Conservation (phyloP, 805 yeast genomes). For the Sugiyamaella floridensis region DNA sequence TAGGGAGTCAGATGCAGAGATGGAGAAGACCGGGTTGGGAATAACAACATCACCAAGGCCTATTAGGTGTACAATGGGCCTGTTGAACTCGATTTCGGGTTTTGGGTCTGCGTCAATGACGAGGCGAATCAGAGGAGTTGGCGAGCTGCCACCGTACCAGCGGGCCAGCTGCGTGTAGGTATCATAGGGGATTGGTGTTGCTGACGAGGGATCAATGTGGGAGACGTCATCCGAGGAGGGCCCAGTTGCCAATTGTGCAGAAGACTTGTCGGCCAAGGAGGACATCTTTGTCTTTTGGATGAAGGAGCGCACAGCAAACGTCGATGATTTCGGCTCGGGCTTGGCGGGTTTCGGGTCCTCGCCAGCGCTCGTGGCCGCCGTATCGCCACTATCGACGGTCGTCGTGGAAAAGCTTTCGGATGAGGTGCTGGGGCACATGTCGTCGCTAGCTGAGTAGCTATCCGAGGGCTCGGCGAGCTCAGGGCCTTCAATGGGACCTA, state of each 20-base stretch:
- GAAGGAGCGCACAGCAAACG: not conserved
- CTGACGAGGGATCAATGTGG: not conserved
- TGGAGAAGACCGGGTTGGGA: not conserved
- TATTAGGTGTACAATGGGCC: not conserved
- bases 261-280: not conserved
- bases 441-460: not conserved
- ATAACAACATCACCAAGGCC: not conserved
- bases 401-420: not conserved
- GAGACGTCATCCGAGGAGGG: not conserved
- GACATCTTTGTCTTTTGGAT: not conserved
- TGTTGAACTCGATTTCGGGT: constrained; percentile 1
- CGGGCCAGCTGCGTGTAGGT: not conserved
- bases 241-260: not conserved
- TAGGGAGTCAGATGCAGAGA: not conserved
- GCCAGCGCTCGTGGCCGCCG: not conserved
- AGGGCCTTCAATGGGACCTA: not conserved
- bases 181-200: not conserved
- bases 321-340: not conserved
- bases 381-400: not conserved
- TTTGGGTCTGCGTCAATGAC: not conserved
- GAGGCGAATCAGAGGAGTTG: not conserved
- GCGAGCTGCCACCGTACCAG: not conserved
- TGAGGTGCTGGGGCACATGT: not conserved
- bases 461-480: not conserved
- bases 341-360: not conserved